Evolutionary conservation across 2,329 filamentous ascomycete genomes (phyloP).

Genomic region (Paecilomyces sp.): DNA sequence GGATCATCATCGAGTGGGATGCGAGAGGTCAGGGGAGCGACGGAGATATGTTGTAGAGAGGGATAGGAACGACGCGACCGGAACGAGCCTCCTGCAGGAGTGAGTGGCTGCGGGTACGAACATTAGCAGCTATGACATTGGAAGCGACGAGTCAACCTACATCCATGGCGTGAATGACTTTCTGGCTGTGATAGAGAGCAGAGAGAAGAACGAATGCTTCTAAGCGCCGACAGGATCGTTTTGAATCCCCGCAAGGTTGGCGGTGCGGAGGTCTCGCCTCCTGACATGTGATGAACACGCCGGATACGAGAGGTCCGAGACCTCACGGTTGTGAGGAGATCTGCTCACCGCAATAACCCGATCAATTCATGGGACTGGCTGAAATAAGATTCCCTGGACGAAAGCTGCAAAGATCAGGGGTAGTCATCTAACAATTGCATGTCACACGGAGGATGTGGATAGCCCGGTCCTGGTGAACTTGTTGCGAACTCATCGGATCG

Average conservation of each 20-base stretch:
- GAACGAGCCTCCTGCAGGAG: constrained; percentile 21
- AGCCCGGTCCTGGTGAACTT: no score
- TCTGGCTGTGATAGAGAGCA: neutral
- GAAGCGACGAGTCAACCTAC: neutral
- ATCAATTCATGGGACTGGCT: neutral
- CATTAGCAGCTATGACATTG: constrained; percentile 3
- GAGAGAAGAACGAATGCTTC: neutral
- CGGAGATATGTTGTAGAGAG: constrained; percentile 52
- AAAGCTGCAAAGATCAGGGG: no score
- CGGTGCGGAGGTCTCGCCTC: neutral
- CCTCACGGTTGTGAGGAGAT: neutral
- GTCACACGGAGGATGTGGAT: no score
- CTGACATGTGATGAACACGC: neutral
- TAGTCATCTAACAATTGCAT: no score
- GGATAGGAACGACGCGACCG: constrained; percentile 50
- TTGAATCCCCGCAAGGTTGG: neutral
- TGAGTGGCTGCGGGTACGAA: constrained; percentile 11
- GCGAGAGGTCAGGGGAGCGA: constrained; percentile 52
- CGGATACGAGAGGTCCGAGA: neutral
- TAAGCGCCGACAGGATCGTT: neutral
- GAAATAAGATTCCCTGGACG: no score
- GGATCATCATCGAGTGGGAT: constrained; percentile 45
- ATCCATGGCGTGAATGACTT: neutral
- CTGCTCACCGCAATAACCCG: neutral
- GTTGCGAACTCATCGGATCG: no score